phyloP scores from a whole-genome alignment of 345 rosid genomes.

The Sonneratia alba region DNA sequence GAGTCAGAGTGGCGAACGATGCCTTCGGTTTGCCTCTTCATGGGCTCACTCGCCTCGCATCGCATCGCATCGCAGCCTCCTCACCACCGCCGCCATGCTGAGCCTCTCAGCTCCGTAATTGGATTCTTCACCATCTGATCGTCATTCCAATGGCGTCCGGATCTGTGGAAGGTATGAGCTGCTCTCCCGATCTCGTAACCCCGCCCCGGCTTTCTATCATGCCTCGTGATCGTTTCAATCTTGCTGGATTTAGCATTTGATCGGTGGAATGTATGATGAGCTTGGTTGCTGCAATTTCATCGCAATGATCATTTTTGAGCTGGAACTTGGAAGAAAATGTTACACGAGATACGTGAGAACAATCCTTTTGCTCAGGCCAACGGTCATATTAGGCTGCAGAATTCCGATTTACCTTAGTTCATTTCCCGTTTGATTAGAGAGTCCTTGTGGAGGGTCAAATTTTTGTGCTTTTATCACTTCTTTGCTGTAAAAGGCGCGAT shows the following conservation, averaged over 20 bases:
- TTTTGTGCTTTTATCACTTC: too few species aligned
- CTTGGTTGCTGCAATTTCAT: neutral
- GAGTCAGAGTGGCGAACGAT: conserved; percentile 3
- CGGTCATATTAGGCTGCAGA: neutral
- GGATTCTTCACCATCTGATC: neutral
- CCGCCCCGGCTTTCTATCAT: neutral
- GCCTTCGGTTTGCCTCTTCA: conserved; percentile 9
- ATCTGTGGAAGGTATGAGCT: conserved; percentile 7
- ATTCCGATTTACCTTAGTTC: neutral
- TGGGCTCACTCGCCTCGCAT: conserved; percentile 6
- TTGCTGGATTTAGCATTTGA: neutral
- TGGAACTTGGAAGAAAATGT: neutral
- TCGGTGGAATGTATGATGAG: neutral
- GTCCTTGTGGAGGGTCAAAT: too few species aligned
- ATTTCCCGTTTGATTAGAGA: too few species aligned
- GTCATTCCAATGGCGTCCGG: conserved; percentile 4
- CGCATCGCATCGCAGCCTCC: neutral
- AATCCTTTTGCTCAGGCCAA: neutral
- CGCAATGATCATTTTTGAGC: neutral
- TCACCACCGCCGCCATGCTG: neutral
- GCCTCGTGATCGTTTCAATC: neutral
- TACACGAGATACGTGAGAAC: neutral
- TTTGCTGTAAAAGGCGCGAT: neutral
- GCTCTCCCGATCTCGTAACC: neutral
- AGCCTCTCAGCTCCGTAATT: conserved; percentile 3